Percentiles rank a stretch among this genome's conserved stretches.
These are phyloP conservation scores for Mallotus nudiflorus DNA, from an alignment of 345 rosid genomes.

Conservation along the genomic window DNA sequence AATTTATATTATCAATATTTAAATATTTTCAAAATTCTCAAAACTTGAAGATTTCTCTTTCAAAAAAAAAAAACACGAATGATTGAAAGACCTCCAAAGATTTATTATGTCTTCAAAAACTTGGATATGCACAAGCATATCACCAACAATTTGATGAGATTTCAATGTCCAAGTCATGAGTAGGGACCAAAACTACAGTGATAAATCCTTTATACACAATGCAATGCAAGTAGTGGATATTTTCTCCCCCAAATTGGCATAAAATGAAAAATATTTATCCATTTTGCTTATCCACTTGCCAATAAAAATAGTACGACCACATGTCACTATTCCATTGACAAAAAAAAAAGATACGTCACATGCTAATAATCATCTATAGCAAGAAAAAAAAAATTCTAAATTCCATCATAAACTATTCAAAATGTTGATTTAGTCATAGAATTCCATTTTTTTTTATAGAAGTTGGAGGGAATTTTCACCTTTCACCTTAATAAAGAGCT, in stretches of 20 bases:
- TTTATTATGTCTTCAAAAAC: background rate
- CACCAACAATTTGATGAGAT: background rate
- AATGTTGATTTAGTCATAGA: too few species aligned
- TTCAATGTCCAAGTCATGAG: background rate
- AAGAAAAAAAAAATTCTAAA: too few species aligned
- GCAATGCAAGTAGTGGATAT: background rate
- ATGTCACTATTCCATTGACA: too few species aligned
- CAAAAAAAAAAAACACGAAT: background rate
- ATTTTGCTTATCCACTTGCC: too few species aligned
- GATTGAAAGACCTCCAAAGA: background rate
- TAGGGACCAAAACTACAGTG: background rate
- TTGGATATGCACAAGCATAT: background rate
- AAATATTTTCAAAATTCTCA: background rate
- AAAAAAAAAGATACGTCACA: too few species aligned
- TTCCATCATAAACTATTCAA: too few species aligned
- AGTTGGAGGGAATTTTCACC: too few species aligned
- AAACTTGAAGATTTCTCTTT: background rate
- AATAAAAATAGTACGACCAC: too few species aligned
- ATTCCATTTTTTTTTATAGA: too few species aligned
- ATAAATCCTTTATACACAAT: background rate
- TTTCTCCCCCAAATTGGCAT: background rate
- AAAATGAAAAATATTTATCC: background rate
- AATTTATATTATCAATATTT: too few species aligned
- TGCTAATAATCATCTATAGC: too few species aligned
- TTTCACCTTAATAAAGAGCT: too few species aligned